phyloP scores from a whole-genome alignment of 805 yeast species.

The Wickerhamiella alocasiicola region DNA sequence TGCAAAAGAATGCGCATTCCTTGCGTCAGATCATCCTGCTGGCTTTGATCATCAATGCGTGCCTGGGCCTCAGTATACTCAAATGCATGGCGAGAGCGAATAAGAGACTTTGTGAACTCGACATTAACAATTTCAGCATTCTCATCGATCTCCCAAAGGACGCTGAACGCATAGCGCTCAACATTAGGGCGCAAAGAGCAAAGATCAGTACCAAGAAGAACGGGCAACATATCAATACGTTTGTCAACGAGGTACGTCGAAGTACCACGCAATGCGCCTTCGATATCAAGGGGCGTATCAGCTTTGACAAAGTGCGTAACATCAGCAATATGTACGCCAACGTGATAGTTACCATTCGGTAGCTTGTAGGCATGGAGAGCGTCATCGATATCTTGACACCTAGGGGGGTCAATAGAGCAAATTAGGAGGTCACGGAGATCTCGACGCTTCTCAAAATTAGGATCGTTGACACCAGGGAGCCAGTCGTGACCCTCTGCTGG shows the following conservation, averaged over 20 bases:
- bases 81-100: conserved; percentile 85
- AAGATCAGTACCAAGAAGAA: conserved; percentile 84
- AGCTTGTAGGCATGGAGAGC: conserved; percentile 79
- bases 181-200: conserved; percentile 93
- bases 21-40: conserved; percentile 71
- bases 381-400: conserved; percentile 97
- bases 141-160: conserved; percentile 85
- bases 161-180: conserved; percentile 91
- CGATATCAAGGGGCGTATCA: conserved; percentile 79
- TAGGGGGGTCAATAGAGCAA: conserved; percentile 96
- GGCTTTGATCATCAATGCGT: conserved; percentile 66
- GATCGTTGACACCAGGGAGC: conserved; percentile 58
- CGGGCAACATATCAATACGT: conserved; percentile 97
- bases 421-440: conserved; percentile 83
- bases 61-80: conserved; percentile 88
- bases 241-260: conserved; percentile 95
- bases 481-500: conserved; percentile 91
- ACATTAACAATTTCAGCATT: conserved; percentile 75
- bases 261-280: conserved; percentile 95
- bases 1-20: conserved; percentile 75
- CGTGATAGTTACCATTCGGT: conserved; percentile 90
- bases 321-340: conserved; percentile 98
- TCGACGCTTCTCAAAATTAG: conserved; percentile 45
- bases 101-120: conserved; percentile 74
- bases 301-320: conserved; percentile 96